Evolutionary conservation across 1,139 yeast genomes (phyloP), one percentile per base, ranked within the genome.

Genomic region (Magnusiomyces tetraspermus): DNA sequence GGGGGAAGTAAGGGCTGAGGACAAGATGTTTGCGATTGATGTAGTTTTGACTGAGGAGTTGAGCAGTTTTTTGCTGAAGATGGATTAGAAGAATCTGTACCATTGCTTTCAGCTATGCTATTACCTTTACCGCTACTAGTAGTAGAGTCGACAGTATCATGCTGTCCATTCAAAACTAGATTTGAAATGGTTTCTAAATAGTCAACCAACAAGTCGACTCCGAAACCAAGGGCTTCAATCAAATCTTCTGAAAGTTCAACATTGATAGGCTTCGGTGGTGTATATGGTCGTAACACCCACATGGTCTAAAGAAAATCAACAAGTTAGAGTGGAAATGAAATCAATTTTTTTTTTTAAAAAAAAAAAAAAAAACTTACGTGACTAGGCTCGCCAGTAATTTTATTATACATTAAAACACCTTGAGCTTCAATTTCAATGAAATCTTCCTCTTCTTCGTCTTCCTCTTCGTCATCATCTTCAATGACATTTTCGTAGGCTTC

Each of bases 271-370:
- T 71, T 68, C 15, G 82, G 72, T 6, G 84, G 83, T 11, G 76
- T 72, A 66, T 81, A 85, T 1, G 95, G 96, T 60, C 86, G 83
- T 13, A 92, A 74, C 2, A 94, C 82, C 97, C 98, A 92, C 85
- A 92, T 85, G 1, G 96, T 82, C 65, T 63, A 49, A 33, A 53
- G n/a, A 36, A 26, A 8, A 24, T 3, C 21, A 8, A 43, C 19
- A 46, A 24, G 51, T 51, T 51, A 51, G 53, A n/a, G n/a, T n/a
- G n/a, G n/a, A n/a, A n/a, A n/a, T n/a, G n/a, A n/a, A n/a, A n/a
- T n/a, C n/a, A n/a, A n/a, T n/a, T n/a, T 45, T 45, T 22, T 3
- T 19, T 8, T 31, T 2, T 41, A 30, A 24, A 26, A 33, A 30
- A 22, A 44, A 22, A 38, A 26, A 28, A 36, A 11, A 33, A 5